phyloP scores from a whole-genome alignment of 1,284 basidiomycete species.

The Tilletia indica region DNA sequence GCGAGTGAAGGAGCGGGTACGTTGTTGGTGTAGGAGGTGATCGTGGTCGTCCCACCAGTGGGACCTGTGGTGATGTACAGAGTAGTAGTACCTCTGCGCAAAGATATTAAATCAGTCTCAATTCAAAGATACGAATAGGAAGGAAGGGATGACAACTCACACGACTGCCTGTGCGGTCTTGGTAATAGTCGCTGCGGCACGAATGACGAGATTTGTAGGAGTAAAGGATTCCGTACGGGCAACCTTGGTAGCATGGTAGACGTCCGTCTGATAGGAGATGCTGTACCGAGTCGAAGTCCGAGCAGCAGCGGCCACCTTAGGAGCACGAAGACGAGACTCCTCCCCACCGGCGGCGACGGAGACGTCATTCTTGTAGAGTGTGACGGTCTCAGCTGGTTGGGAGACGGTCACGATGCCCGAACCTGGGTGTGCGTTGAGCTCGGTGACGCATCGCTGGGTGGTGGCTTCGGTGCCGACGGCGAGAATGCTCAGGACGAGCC shows the following conservation, averaged over 20 bases:
- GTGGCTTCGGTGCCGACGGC: not conserved
- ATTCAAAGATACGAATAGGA: no score
- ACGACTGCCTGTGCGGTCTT: not conserved
- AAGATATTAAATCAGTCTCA: no score
- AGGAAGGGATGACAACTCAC: not conserved
- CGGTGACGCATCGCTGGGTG: constrained; percentile 3
- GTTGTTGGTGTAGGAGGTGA: constrained; percentile 1
- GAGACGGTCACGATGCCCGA: not conserved
- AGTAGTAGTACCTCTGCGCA: constrained; percentile 4
- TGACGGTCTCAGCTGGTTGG: not conserved
- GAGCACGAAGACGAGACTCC: no score
- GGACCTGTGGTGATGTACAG: not conserved
- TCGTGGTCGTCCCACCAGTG: constrained; percentile 4
- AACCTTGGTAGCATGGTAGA: not conserved
- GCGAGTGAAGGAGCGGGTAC: constrained; percentile 10
- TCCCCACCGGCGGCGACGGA: no score
- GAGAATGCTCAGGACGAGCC: constrained; percentile 9
- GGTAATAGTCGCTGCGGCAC: not conserved
- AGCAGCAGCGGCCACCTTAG: not conserved
- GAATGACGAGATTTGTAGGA: not conserved
- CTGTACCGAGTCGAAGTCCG: not conserved
- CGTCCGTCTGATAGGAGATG: not conserved
- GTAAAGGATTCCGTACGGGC: not conserved
- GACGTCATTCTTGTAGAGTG: not conserved
- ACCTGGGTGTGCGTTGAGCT: not conserved